Percentiles rank a stretch among this genome's conserved stretches.
Conservation (phyloP, 2,329 filamentous ascomycete species). For the Scedosporium apiospermum region DNA sequence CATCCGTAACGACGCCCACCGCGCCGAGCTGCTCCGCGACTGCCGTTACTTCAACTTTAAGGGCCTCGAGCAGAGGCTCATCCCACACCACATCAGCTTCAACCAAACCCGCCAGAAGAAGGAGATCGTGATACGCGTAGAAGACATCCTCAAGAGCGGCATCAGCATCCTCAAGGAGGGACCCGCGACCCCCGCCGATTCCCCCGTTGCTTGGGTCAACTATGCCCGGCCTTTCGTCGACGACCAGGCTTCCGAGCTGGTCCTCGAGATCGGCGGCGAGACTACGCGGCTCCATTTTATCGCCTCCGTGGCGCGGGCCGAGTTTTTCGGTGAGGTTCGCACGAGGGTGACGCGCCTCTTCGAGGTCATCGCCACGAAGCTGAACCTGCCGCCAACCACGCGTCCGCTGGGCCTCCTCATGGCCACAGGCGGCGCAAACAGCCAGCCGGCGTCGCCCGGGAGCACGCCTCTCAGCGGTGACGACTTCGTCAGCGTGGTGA, state of each 20-base stretch:
- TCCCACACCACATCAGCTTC: slow-evolving; percentile 65
- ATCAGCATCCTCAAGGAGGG: slow-evolving; percentile 53
- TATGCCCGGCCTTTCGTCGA: slow-evolving; percentile 87
- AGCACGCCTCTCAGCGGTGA: slow-evolving; percentile 57
- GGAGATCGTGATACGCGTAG: slow-evolving; percentile 72
- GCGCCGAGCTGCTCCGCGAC: slow-evolving; percentile 69
- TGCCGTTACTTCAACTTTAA: slow-evolving; percentile 91
- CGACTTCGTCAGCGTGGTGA: slow-evolving; percentile 54
- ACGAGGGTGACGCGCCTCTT: slow-evolving; percentile 63
- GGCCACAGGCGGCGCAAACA: slow-evolving; percentile 51
- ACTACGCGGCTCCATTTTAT: slow-evolving; percentile 47
- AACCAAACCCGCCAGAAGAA: slow-evolving; percentile 59
- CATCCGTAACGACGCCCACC: slow-evolving; percentile 67
- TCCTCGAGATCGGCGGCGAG: slow-evolving; percentile 70
- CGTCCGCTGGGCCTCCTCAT: slow-evolving; percentile 58
- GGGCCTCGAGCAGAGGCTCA: slow-evolving; percentile 78
- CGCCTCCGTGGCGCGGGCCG: slow-evolving; percentile 36
- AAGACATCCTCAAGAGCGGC: slow-evolving; percentile 84
- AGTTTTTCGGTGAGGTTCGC: slow-evolving; percentile 65
- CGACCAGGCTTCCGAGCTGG: slow-evolving; percentile 58
- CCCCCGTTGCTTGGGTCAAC: slow-evolving; percentile 46
- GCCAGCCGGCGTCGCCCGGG: slow-evolving; percentile 55
- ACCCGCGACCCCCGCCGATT: slow-evolving; percentile 13
- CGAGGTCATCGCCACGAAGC: slow-evolving; percentile 72
- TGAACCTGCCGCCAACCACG: slow-evolving; percentile 54